Evolutionary conservation across 2,329 filamentous ascomycete species (phyloP).

Genomic region (Neurospora crassa): DNA sequence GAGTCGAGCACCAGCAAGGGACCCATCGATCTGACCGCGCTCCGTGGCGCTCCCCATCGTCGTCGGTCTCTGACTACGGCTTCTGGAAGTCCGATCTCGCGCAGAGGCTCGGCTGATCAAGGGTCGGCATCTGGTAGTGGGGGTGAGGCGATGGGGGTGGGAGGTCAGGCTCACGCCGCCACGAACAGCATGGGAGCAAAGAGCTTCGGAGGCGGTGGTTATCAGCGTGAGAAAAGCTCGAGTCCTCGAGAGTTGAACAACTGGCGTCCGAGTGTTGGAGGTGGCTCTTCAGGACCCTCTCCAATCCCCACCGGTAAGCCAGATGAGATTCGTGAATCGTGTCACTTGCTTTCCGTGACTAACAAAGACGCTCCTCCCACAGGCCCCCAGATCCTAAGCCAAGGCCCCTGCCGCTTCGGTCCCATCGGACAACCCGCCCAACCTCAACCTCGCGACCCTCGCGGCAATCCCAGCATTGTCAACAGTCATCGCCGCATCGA

Average conservation of each 20-base stretch:
- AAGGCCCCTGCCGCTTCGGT: not conserved
- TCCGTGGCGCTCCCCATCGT: not conserved
- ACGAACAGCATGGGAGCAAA: not conserved
- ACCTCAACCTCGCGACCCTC: not conserved
- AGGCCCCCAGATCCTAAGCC: not conserved
- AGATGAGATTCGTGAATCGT: not conserved
- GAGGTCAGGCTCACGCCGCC: not conserved
- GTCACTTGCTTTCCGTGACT: not conserved
- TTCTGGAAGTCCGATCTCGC: not conserved
- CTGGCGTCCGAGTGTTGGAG: not conserved
- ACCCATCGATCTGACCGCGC: not conserved
- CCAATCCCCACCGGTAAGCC: not conserved
- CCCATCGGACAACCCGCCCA: not conserved
- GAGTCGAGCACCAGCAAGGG: conserved; percentile 3
- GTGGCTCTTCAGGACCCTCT: not conserved
- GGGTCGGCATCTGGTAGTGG: not conserved
- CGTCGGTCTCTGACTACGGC: not conserved
- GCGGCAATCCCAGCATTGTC: not conserved
- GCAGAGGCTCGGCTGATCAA: not conserved
- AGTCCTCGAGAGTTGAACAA: not conserved
- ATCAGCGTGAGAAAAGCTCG: not conserved
- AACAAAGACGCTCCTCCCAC: not conserved
- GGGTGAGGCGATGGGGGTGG: not conserved
- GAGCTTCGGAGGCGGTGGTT: not conserved
- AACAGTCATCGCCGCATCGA: not conserved